Base-by-base conservation (phyloP, 352 stramenopile genomes). In the Pythium sukuiense region DNA sequence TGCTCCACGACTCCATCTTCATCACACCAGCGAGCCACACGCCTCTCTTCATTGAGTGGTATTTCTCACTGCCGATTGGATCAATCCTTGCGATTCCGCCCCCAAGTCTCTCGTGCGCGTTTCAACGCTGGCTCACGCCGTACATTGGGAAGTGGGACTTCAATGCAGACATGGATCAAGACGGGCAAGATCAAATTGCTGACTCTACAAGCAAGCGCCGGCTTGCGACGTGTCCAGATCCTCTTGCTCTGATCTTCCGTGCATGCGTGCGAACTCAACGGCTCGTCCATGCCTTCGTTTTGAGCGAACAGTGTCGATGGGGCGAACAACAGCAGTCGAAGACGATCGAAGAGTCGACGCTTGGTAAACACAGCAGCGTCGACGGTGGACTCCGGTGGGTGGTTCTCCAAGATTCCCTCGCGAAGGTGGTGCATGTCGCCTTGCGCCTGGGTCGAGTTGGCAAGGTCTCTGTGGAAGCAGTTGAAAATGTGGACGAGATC, bases 401-500 rank as follows among this genome's bases (percentile, higher is more conserved):
- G 0, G 76, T 95, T 68, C 53, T 95, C 48, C 81, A 93, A 59
- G 80, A 90, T 26, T 88, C 77, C 13, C 77, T 95, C 55, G 73
- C 79, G 9, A 87, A 92, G 71, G 76, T 77, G 11, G 79, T 93
- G 4, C 84, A 93, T 58, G 68, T 93, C n/a, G 88, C 81, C 4
- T 69, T 93, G 20, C 76, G 84, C 18, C 67, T 95, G 12, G 84
- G 83, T 49, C 80, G 87, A 69, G 73, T 79, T 27, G 78, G 81
- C 7, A 80, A 77, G 18, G 52, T 90, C 3, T 87, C 81, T n/a
- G 77, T 90, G 13, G 81, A 92, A 52, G 64, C 77, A 7, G 83
- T 93, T n/a, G 83, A 95, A 59, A 76, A 84, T 18, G 77, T 93
- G 2, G 87, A 95, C 55, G 85, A 93, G 2, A 81, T 93, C 30